These are phyloP conservation scores for Acorus gramineus DNA, from an alignment of 106 monocot species.

Conservation along the genomic window DNA sequence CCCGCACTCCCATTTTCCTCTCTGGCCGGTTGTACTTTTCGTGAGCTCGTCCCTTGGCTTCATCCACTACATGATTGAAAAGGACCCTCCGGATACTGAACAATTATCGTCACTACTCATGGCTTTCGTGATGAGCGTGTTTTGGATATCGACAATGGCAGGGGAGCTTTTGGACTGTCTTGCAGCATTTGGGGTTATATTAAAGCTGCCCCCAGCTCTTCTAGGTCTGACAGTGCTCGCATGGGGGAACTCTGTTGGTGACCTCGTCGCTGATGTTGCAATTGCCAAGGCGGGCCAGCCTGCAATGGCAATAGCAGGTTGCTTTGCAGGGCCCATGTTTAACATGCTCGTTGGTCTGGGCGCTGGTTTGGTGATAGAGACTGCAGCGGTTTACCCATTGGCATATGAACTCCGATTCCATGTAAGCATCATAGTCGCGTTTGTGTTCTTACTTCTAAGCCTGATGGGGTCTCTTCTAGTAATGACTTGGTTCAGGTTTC, in stretches of 20 bases:
- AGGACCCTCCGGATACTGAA: constrained; percentile 50
- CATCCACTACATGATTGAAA: constrained; percentile 49
- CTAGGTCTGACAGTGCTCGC: constrained; percentile 89
- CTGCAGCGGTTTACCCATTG: constrained; percentile 46
- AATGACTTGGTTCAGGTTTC: constrained; percentile 79
- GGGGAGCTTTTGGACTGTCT: constrained; percentile 79
- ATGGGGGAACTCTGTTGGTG: constrained; percentile 94
- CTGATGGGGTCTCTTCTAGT: constrained; percentile 85
- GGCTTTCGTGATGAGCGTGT: constrained; percentile 82
- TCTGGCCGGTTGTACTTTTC: constrained; percentile 65
- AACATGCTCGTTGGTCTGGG: constrained; percentile 94
- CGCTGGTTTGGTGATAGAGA: constrained; percentile 54
- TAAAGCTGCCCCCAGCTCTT: constrained; percentile 65
- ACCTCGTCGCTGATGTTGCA: constrained; percentile 86
- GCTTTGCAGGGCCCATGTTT: constrained; percentile 98
- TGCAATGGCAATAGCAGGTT: constrained; percentile 84
- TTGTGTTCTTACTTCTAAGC: constrained; percentile 84
- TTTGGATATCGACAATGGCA: constrained; percentile 96
- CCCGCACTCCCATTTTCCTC: constrained; percentile 40
- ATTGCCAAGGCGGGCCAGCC: constrained; percentile 79
- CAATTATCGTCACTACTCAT: constrained; percentile 18
- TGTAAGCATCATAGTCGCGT: constrained; percentile 70
- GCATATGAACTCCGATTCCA: constrained; percentile 66
- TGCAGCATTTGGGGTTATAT: constrained; percentile 41
- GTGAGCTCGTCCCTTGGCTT: constrained; percentile 39